phyloP scores from a whole-genome alignment of 2,329 filamentous ascomycete genomes.

The Fusarium citri region DNA sequence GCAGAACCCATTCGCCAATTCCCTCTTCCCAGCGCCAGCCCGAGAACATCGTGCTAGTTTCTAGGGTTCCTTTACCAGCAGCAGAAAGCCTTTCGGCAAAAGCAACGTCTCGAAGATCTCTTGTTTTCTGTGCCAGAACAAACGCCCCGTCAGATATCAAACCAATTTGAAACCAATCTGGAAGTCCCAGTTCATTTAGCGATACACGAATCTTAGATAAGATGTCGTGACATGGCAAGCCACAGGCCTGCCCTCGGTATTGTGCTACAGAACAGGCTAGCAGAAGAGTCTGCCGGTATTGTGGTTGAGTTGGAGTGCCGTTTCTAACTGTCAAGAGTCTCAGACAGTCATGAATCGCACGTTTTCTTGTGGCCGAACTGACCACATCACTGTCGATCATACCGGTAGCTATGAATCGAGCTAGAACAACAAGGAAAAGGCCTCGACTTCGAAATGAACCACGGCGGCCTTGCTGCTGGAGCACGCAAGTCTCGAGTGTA shows the following conservation, averaged over 20 bases:
- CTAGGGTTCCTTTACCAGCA: constrained; percentile 13
- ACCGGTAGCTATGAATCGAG: constrained; percentile 45
- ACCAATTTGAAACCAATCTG: constrained; percentile 49
- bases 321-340: constrained; percentile 33
- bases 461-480: constrained; percentile 25
- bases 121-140: constrained; percentile 63
- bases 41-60: constrained; percentile 46
- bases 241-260: constrained; percentile 58
- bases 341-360: constrained; percentile 40
- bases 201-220: constrained; percentile 56
- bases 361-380: constrained; percentile 24
- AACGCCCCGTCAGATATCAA: constrained; percentile 63
- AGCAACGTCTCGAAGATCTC: constrained; percentile 64
- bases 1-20: constrained; percentile 55
- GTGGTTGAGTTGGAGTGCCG: constrained; percentile 23
- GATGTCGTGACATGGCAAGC: constrained; percentile 53
- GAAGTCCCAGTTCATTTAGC: constrained; percentile 52
- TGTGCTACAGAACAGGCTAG: constrained; percentile 61
- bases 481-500: constrained; percentile 44
- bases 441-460: constrained; percentile 25
- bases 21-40: constrained; percentile 57
- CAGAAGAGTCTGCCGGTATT: constrained; percentile 49
- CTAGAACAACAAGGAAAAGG: constrained; percentile 44
- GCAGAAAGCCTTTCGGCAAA: constrained; percentile 61
- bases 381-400: constrained; percentile 31